Base-by-base conservation (phyloP, 345 rosid genomes). In the Salix exigua region DNA sequence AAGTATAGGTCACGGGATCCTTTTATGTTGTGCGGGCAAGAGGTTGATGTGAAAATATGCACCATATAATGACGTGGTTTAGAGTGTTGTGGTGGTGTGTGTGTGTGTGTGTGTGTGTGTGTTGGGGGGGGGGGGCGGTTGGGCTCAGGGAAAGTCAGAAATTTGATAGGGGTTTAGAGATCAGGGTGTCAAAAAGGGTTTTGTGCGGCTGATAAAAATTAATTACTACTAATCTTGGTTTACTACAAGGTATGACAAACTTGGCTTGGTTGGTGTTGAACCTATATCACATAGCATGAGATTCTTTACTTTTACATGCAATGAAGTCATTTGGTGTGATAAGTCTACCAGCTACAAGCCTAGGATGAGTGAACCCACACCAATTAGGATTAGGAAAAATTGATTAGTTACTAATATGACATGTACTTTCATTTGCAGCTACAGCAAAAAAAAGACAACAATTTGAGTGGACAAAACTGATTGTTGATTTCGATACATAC, bases 401-500 rank as follows among this genome's bases (percentile, higher is more conserved):
- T 23, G 14, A n/a, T 23, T 10, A 26, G 26, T 70, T 2, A 28
- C 38, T 16, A 2, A 21, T n/a, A n/a, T 37, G 23, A 9, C 21
- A 72, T 13, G 1, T 1, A 23, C 23, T 58, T 38, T 30, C 66
- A 58, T 58, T 14, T 7, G 30, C 2, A 13, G 12, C 8, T 58
- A 23, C 18, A 58, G 35, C 33, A 17, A 23, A 10, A 21, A 7
- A 37, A 50, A 25, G 13, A n/a, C 17, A 16, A 8, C 9, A 72
- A 3, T 31, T 37, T 35, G 23, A 33, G 31, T 14, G 51, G 4
- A 23, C 6, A 58, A 10, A 21, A 58, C 62, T 6, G 5, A 61
- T 16, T 33, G 2, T 42, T 30, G 40, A 66, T 66, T 58, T 66
- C 50, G 62, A 55, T 63, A 65, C 77, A 6, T 82, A 82, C 84